A percentile compares a stretch with the other conserved stretches of the same genome.
These are phyloP conservation scores for Apiosordaria backusii DNA, from an alignment of 495 filamentous ascomycete species.

Conservation along the genomic window DNA sequence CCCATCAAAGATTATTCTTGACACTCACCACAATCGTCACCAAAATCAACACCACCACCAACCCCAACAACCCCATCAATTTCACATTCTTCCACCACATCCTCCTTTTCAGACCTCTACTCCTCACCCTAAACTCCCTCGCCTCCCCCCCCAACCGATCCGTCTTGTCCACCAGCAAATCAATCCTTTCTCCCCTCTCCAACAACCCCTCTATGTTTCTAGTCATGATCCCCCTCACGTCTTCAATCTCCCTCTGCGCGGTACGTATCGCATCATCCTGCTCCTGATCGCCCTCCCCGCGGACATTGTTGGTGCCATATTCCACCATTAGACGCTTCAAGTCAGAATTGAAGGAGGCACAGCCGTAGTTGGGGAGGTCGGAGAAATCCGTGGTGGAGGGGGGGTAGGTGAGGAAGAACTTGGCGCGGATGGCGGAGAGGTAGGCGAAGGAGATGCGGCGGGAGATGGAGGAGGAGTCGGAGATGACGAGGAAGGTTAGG, in stretches of 20 bases:
- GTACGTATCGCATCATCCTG: constrained; percentile 60
- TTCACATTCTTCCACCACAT: constrained; percentile 99
- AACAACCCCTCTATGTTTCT: constrained; percentile 96
- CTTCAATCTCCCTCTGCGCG: constrained; percentile 85
- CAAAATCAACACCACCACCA: constrained; percentile 82
- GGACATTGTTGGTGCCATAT: constrained; percentile 71
- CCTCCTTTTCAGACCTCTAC: constrained; percentile 73
- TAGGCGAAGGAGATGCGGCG: constrained; percentile 90
- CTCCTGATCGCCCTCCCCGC: constrained; percentile 57
- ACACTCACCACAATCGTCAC: constrained; percentile 43
- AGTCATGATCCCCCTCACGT: constrained; percentile 94
- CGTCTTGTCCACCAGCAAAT: constrained; percentile 95
- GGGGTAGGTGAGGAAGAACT: constrained; percentile 71
- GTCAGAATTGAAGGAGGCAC: constrained; percentile 76
- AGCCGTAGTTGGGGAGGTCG: constrained; percentile 81
- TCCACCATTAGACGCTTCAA: constrained; percentile 77
- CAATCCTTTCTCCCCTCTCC: constrained; percentile 92
- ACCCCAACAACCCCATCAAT: constrained; percentile 75
- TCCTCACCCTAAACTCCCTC: constrained; percentile 83
- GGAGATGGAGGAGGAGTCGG: constrained; percentile 63
- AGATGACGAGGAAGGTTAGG: constrained; percentile 82
- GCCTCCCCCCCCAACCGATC: constrained; percentile 82
- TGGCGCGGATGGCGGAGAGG: constrained; percentile 84
- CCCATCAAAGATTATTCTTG: constrained; percentile 28
- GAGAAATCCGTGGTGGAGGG: constrained; percentile 64